Evolutionary conservation across 768 basidiomycete species (phyloP), one percentile per base, ranked within the genome.

Genomic region (Kwoniella newhampshirensis): DNA sequence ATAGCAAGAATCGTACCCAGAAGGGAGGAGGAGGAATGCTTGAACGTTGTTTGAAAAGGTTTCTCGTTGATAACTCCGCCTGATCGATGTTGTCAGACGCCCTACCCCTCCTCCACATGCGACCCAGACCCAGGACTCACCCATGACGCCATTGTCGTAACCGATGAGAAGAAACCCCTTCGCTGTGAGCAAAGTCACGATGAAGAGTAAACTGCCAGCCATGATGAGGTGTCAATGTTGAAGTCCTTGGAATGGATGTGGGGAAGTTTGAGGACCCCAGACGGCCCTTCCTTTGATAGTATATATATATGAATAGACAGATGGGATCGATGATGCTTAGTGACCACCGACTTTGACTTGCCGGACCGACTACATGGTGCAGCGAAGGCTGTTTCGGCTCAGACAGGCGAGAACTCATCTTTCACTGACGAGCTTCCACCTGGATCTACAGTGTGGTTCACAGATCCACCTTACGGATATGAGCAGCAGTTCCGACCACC

Each of bases 41-140:
- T 13, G 50, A 65, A 65, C 11, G 56, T 59, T 2, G 46, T 37
- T 8, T 47, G 47, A 51, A 63, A 63, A 4, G 66, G 66, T 21
- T 50, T 23, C 13, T 63, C 45, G 53, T 63, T 57, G 54, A 70
- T 64, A 48, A 70, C 48, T 9, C 68, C 68, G 7, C 68, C 68
- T 42, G n/a, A 57, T 54, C 9, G 32, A 40, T 26, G 25, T n/a
- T n/a, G n/a, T n/a, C n/a, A n/a, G n/a, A 62, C 55, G n/a, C 62
- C 57, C 50, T 40, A 20, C 21, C 12, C 6, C 17, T 23, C 13
- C n/a, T 36, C 44, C 18, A 44, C 26, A 17, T 39, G 37, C 21
- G 9, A 11, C 4, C 20, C 1, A 12, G 30, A 26, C 3, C 13
- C 3, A 21, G 23, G 12, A 35, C 32, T 20, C 2, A 61, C 64